Base-by-base conservation (phyloP, 495 filamentous ascomycete genomes). In the Penicillium robsamsonii region DNA sequence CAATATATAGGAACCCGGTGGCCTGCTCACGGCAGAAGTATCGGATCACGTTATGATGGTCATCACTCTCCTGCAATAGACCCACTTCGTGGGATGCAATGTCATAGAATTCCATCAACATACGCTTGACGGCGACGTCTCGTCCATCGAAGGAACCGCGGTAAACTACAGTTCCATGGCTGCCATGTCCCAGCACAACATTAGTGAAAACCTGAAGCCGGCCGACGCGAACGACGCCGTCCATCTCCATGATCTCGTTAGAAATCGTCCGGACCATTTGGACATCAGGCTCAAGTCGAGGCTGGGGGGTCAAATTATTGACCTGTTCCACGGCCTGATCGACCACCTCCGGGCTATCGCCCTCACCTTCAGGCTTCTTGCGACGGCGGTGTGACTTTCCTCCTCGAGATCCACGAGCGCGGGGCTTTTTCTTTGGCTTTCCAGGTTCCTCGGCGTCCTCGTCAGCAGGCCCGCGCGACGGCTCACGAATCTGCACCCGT, bases 61-160 rank as follows among this genome's bases (percentile, higher is more conserved):
- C 91, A 63, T 98, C 94, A 61, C 92, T 96, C 64, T 96, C 90
- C 57, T 94, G 84, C 31, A 98, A 73, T 15, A 97, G 73, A 42
- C 89, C 86, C 2, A 96, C 93, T 67, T 98, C 94, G 57, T 96
- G 93, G 20, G 89, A 89, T 11, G 95, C 95, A 61, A 98, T 91
- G 52, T 96, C 94, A 70, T 89, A 96, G 68, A 96, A 96, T 56
- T 94, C 87, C 38, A 90, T 87, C 46, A 97, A 78, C 91, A 98
- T 97, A 22, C 94, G 84, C 75, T 98, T 98, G 31, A 98, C 91
- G 2, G 94, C 94, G 18, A 98, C 95, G 43, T 90, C 88, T 59
- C 92, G 87, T 20, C 92, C 91, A 64, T 96, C 90, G 65, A 91
- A 96, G 22, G 80, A 85, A n/a, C 91, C 91, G 15, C 84, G 81